Evolutionary conservation across 306 rosid species (phyloP).

Genomic region (Vicia sativa): DNA sequence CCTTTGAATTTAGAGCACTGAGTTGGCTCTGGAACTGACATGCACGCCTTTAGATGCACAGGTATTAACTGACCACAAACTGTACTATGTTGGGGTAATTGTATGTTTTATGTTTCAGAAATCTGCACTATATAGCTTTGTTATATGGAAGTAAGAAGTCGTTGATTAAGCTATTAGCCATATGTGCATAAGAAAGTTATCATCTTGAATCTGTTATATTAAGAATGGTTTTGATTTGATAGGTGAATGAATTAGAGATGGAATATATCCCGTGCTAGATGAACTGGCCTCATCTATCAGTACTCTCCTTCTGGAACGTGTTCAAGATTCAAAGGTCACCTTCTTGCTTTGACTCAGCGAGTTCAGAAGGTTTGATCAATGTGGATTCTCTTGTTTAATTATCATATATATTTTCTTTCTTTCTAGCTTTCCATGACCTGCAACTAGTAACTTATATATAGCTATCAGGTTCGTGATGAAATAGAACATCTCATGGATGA

Average conservation of each 20-base stretch:
- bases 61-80: slow-evolving; percentile 52
- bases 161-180: slow-evolving; percentile 8
- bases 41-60: slow-evolving; percentile 90
- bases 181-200: slow-evolving; percentile 27
- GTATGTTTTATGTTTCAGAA: too few species aligned
- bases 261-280: slow-evolving; percentile 91
- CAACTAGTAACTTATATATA: slow-evolving; percentile 27
- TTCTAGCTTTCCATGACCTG: slow-evolving; percentile 20
- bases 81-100: slow-evolving; percentile 23
- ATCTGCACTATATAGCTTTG: too few species aligned
- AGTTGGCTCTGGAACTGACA: slow-evolving; percentile 88
- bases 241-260: slow-evolving; percentile 75
- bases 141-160: slow-evolving; percentile 20
- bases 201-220: slow-evolving; percentile 32
- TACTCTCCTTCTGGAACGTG: slow-evolving; percentile 90
- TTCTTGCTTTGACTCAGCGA: slow-evolving; percentile 88
- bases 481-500: slow-evolving; percentile 99
- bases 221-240: slow-evolving; percentile 41
- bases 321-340: slow-evolving; percentile 89
- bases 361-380: slow-evolving; percentile 81
- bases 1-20: slow-evolving; percentile 93
- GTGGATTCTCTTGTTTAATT: slow-evolving; percentile 30
- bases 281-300: slow-evolving; percentile 77
- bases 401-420: neutral
- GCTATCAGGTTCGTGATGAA: slow-evolving; percentile 91